Evolutionary conservation across 177 flowering plant species (phyloP), one percentile per base, ranked within the genome.

Genomic region (Vitis hybrid): DNA sequence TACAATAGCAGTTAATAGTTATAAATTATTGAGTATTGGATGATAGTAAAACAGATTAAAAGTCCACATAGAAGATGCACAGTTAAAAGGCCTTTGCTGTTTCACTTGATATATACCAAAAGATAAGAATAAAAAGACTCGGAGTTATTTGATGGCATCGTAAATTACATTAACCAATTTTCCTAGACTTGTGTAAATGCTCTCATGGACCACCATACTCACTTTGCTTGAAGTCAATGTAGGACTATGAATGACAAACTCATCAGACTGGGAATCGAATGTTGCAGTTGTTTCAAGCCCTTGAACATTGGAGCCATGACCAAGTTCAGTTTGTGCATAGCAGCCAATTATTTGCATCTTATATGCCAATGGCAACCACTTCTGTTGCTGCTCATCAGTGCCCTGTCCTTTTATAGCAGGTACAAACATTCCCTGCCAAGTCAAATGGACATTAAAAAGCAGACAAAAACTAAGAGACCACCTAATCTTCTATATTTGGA

Each of bases 301-400:
- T 85, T 94, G 99, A 65, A 96, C 98, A 82, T 96, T 96, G 26
- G 99, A 96, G 15, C 99, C 99, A 82, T 96, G 99, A 69, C 99
- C 99, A 74, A 96, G 97, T 80, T 96, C 99, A 64, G 99, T 96
- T 77, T 96, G 99, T 39, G 99, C 99, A 80, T 94, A 96, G 74
- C 99, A 96, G 5, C 99, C 98, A 84, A 96, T 92, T 71, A 94
- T 96, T 80, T 92, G 89, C 99, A 96, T 90, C 86, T 79, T 92
- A 74, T 89, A 78, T 14, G 97, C 98, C 84, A 96, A 67, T 2
- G 97, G 88, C 70, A 96, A 76, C 99, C 99, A 96, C 76, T 94
- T 94, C 68, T 85, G 63, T 57, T 89, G 97, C 80, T 96, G 99
- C 77, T 94, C 97, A 12, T 94, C 95, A 29, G 97, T 94, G 51